Evolutionary conservation across 2,329 filamentous ascomycete species (phyloP).

Genomic region (Lecanicillium sp.): DNA sequence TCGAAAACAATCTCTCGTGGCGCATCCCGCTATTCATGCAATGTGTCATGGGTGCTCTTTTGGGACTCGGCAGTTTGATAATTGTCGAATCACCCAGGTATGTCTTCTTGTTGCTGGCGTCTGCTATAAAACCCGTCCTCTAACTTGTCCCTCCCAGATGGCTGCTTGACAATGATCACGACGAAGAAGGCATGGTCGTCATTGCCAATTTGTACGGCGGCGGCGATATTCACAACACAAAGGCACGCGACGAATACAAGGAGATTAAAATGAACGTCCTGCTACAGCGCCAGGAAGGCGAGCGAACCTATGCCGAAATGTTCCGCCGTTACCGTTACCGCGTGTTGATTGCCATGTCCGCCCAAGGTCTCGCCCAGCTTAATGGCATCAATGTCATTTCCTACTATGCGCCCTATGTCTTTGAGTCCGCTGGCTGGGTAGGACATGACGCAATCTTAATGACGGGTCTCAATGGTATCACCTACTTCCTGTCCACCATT

Average conservation of each 20-base stretch:
- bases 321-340: slow-evolving; percentile 86
- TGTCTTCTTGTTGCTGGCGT: too few species aligned
- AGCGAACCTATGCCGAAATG: slow-evolving; percentile 88
- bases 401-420: slow-evolving; percentile 94
- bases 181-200: slow-evolving; percentile 96
- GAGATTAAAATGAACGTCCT: slow-evolving; percentile 99
- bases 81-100: slow-evolving; percentile 96
- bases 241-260: slow-evolving; percentile 90
- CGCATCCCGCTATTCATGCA: slow-evolving; percentile 85
- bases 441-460: slow-evolving; percentile 89
- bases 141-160: slow-evolving; percentile 52
- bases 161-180: slow-evolving; percentile 94
- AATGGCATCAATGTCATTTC: slow-evolving; percentile 99
- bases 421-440: slow-evolving; percentile 93
- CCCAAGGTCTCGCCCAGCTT: slow-evolving; percentile 88
- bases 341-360: slow-evolving; percentile 98
- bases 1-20: slow-evolving; percentile 81
- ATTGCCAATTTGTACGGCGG: slow-evolving; percentile 96
- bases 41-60: slow-evolving; percentile 83
- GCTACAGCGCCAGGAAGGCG: slow-evolving; percentile 87
- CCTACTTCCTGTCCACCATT: slow-evolving; percentile 85
- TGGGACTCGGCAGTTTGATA: slow-evolving; percentile 78
- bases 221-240: slow-evolving; percentile 87
- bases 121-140: slow-evolving; percentile 4
- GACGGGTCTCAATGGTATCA: slow-evolving; percentile 90